Percentiles rank a stretch among this genome's conserved stretches.
phyloP scores from a whole-genome alignment of 768 basidiomycete genomes.

The Suillus fuscotomentosus region DNA sequence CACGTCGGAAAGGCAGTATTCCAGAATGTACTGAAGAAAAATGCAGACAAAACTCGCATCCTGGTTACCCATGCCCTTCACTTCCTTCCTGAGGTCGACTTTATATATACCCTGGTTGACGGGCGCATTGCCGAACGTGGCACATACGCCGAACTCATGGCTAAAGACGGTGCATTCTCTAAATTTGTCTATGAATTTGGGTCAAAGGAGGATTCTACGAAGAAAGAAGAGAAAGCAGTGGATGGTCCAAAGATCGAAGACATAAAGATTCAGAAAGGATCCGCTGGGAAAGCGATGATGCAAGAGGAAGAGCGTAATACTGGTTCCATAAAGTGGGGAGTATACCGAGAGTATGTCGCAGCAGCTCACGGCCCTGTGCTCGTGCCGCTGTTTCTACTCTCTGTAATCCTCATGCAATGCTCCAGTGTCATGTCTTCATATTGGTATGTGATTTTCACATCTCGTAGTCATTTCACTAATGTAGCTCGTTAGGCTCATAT shows the following conservation, averaged over 20 bases:
- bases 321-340: conserved; percentile 45
- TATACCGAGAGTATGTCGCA: conserved; percentile 52
- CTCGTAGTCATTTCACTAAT: neutral
- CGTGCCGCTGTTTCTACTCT: conserved; percentile 61
- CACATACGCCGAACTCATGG: conserved; percentile 71
- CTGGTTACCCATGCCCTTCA: conserved; percentile 92
- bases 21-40: conserved; percentile 74
- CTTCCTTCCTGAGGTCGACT: conserved; percentile 85
- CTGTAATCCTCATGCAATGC: conserved; percentile 66
- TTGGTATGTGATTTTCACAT: conserved; percentile 45
- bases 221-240: conserved; percentile 41
- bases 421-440: conserved; percentile 71
- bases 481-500: conserved; percentile 58
- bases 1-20: conserved; percentile 89
- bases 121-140: conserved; percentile 81
- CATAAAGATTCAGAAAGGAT: conserved; percentile 33
- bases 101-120: conserved; percentile 76
- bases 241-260: conserved; percentile 32
- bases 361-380: conserved; percentile 69
- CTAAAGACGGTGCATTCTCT: conserved; percentile 63
- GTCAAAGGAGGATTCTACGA: conserved; percentile 47
- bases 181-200: conserved; percentile 79
- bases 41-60: conserved; percentile 71
- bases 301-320: conserved; percentile 81
- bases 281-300: conserved; percentile 62